phyloP scores from a whole-genome alignment of 2,329 filamentous ascomycete species.

The Capronia epimyces region DNA sequence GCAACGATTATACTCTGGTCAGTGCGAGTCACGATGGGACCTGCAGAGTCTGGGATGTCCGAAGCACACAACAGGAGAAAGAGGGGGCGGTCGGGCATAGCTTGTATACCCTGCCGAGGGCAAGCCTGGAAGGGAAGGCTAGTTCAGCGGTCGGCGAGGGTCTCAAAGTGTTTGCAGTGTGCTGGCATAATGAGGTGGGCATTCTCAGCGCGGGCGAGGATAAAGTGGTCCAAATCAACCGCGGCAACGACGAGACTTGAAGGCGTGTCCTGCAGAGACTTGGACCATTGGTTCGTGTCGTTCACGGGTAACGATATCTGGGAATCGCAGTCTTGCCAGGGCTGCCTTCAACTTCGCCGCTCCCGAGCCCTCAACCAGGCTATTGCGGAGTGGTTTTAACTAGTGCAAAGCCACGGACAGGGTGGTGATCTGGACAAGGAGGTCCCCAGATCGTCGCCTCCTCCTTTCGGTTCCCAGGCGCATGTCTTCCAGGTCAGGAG shows the following conservation, averaged over 20 bases:
- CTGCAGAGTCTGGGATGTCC: constrained; percentile 87
- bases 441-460: neutral
- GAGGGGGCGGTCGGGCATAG: constrained; percentile 61
- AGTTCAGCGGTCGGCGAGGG: constrained; percentile 69
- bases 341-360: neutral
- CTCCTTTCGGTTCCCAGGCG: neutral
- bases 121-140: constrained; percentile 62
- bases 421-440: neutral
- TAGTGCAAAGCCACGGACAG: neutral
- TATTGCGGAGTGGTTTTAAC: neutral
- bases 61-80: constrained; percentile 58
- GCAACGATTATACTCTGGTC: constrained; percentile 74
- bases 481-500: neutral
- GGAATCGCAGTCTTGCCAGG: neutral
- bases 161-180: constrained; percentile 81
- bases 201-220: constrained; percentile 92
- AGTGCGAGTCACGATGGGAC: constrained; percentile 90
- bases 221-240: constrained; percentile 88
- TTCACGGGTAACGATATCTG: neutral
- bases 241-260: constrained; percentile 30
- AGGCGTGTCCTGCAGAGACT: neutral
- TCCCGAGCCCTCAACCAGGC: neutral
- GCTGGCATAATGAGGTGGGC: constrained; percentile 79
- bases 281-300: neutral
- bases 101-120: constrained; percentile 70